A percentile compares a stretch with the other conserved stretches of the same genome.
Evolutionary conservation across 2,329 filamentous ascomycete genomes (phyloP).

Genomic region (Dothidotthia symphoricarpi): DNA sequence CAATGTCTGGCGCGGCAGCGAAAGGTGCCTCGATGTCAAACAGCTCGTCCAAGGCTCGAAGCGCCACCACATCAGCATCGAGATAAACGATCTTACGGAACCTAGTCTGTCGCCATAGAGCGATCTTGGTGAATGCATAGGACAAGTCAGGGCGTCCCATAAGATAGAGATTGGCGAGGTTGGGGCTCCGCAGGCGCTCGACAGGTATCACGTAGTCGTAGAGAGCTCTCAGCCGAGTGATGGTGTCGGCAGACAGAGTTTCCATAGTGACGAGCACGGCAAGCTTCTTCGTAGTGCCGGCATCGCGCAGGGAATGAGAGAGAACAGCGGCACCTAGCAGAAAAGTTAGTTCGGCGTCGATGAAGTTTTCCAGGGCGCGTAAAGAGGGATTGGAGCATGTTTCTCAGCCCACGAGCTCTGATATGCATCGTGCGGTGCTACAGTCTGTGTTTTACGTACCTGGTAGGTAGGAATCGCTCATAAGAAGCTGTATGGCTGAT

Average conservation of each 20-base stretch:
- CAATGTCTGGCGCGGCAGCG: slow-evolving; percentile 84
- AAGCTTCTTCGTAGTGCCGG: slow-evolving; percentile 79
- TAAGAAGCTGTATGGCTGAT: slow-evolving; percentile 66
- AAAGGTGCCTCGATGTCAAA: slow-evolving; percentile 65
- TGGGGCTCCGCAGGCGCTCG: slow-evolving; percentile 71
- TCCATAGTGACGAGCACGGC: slow-evolving; percentile 81
- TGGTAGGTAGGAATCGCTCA: slow-evolving; percentile 90
- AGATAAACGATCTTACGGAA: slow-evolving; percentile 93
- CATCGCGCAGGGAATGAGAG: slow-evolving; percentile 91
- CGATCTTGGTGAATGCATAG: slow-evolving; percentile 94
- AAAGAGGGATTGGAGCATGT: too few relatives aligned
- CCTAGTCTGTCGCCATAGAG: slow-evolving; percentile 86
- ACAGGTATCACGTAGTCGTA: slow-evolving; percentile 91
- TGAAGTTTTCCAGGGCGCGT: background rate
- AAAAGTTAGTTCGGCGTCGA: slow-evolving; percentile 7
- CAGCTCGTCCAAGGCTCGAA: slow-evolving; percentile 88
- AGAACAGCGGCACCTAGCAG: slow-evolving; percentile 80
- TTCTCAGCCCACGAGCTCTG: too few relatives aligned
- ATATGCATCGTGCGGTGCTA: too few relatives aligned
- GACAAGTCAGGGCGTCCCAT: slow-evolving; percentile 91
- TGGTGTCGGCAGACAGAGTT: slow-evolving; percentile 69
- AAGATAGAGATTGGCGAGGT: slow-evolving; percentile 78
- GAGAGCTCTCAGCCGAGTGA: slow-evolving; percentile 75
- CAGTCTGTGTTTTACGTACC: slow-evolving; percentile 53
- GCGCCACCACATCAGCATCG: slow-evolving; percentile 88